Conservation (phyloP, 2,329 filamentous ascomycete genomes). For the Diaporthe nobilis region DNA sequence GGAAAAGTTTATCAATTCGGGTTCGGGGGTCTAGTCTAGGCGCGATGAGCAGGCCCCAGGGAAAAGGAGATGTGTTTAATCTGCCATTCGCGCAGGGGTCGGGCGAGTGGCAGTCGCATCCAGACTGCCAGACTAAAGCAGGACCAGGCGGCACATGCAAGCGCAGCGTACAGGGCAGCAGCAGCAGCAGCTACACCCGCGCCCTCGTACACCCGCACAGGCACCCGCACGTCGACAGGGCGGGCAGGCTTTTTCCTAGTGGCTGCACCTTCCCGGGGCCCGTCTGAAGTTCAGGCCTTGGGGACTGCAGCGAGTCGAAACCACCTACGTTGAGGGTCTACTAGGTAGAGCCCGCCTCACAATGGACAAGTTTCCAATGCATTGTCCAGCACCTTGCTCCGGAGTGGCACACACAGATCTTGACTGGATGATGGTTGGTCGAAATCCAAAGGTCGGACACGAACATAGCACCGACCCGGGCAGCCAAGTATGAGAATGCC, state of each 20-base stretch:
- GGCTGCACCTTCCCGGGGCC: constrained; percentile 20
- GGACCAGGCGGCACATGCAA: background rate
- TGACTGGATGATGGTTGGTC: background rate
- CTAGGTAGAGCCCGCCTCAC: constrained; percentile 12
- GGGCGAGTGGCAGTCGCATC: constrained; percentile 21
- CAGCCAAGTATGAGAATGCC: background rate
- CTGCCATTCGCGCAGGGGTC: constrained; percentile 29
- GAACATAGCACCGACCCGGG: background rate
- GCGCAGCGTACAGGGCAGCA: background rate
- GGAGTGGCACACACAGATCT: no score
- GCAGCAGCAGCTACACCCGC: background rate
- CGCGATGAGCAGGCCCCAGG: constrained; percentile 18
- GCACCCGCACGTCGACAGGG: constrained; percentile 14
- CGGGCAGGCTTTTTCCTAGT: constrained; percentile 9
- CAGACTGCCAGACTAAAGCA: background rate
- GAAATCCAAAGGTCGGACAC: background rate
- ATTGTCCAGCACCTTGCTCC: no score
- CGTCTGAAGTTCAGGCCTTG: background rate
- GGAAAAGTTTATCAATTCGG: constrained; percentile 46
- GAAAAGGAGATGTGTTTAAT: constrained; percentile 35
- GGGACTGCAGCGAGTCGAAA: background rate
- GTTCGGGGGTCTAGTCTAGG: constrained; percentile 43
- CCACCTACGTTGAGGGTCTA: background rate
- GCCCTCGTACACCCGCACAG: constrained; percentile 2
- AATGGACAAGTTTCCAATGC: background rate